phyloP scores from a whole-genome alignment of 2,329 filamentous ascomycete species.

The Fusarium lateritium region DNA sequence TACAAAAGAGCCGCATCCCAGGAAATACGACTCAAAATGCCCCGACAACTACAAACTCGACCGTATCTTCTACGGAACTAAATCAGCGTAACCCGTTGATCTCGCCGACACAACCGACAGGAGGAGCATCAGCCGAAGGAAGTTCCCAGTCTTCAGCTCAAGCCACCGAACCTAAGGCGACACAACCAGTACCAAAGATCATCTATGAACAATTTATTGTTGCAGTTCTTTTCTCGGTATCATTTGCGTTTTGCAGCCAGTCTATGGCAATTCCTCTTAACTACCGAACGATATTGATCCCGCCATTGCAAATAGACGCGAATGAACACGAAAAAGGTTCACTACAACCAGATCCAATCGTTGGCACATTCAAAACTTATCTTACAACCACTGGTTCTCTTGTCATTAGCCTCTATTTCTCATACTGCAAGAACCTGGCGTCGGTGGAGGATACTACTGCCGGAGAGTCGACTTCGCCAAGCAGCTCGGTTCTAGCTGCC shows the following conservation, averaged over 20 bases:
- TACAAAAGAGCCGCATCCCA: conserved; percentile 62
- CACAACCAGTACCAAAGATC: conserved; percentile 55
- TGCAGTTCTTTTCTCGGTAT: conserved; percentile 66
- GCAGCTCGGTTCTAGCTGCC: conserved; percentile 66
- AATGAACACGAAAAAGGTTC: conserved; percentile 36
- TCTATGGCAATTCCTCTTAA: conserved; percentile 68
- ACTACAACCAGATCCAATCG: conserved; percentile 49
- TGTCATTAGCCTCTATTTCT: conserved; percentile 64
- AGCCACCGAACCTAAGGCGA: conserved; percentile 42
- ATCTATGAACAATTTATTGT: conserved; percentile 69
- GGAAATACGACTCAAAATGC: conserved; percentile 60
- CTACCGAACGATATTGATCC: conserved; percentile 66
- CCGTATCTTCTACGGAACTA: conserved; percentile 57
- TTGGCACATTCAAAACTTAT: conserved; percentile 68
- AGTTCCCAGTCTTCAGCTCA: conserved; percentile 52
- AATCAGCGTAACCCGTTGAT: conserved; percentile 47
- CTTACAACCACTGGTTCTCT: conserved; percentile 70
- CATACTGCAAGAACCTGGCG: conserved; percentile 63
- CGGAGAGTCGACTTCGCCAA: conserved; percentile 57
- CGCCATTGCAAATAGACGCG: conserved; percentile 42
- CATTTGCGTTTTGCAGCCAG: conserved; percentile 63
- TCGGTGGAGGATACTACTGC: conserved; percentile 62
- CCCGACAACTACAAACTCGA: conserved; percentile 63
- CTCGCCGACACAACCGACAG: conserved; percentile 37
- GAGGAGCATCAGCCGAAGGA: conserved; percentile 43